A percentile compares a stretch with the other conserved stretches of the same genome.
phyloP scores from a whole-genome alignment of 352 stramenopile genomes.

The Pythium dissimile region DNA sequence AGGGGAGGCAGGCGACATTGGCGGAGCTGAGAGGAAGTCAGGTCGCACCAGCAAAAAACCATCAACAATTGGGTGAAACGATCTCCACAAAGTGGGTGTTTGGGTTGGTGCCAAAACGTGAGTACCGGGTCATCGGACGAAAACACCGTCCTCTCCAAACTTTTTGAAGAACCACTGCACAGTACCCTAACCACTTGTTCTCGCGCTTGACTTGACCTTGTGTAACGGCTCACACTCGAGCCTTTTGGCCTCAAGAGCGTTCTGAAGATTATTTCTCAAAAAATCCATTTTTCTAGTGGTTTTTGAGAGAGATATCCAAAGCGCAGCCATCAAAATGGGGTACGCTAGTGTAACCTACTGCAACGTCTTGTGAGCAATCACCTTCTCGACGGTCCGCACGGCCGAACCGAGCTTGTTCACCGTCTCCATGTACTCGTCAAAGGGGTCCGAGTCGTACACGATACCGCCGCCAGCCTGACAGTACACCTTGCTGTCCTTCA shows the following conservation, averaged over 20 bases:
- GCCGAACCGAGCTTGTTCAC: conserved; percentile 86
- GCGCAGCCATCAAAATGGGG: not conserved
- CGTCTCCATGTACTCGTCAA: conserved; percentile 86
- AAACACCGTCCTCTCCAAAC: not conserved
- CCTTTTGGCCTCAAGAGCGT: too few species aligned
- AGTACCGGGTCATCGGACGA: not conserved
- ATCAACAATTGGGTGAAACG: not conserved
- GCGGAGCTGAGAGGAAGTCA: not conserved
- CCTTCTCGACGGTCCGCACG: conserved; percentile 85
- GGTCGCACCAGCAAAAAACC: conserved; percentile 13
- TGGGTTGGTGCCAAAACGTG: conserved; percentile 14
- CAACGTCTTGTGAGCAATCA: conserved; percentile 35
- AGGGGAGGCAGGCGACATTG: not conserved
- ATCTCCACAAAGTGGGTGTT: conserved; percentile 1
- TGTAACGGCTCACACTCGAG: too few species aligned
- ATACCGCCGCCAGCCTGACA: conserved; percentile 84
- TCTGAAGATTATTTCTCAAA: too few species aligned
- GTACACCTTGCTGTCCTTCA: conserved; percentile 79
- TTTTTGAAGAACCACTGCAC: not conserved
- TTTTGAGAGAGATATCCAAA: conserved; percentile 3
- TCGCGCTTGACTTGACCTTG: not conserved
- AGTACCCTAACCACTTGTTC: not conserved
- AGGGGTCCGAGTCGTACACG: conserved; percentile 87
- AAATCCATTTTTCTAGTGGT: too few species aligned
- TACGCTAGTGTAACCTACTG: conserved; percentile 7